Evolutionary conservation across 495 filamentous ascomycete genomes (phyloP).

Genomic region (Tuber brumale): DNA sequence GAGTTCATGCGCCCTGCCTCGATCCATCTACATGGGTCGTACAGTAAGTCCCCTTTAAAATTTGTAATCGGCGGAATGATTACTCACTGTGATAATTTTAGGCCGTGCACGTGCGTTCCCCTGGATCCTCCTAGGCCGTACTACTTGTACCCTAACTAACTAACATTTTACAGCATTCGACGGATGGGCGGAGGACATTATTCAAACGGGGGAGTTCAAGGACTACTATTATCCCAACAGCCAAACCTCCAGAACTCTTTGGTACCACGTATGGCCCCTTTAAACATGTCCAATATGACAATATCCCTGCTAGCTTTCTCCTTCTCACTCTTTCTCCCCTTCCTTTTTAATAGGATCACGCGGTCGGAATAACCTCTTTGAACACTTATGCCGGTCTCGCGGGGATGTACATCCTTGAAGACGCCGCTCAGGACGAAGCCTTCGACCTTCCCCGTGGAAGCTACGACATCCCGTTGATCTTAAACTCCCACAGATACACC

Average conservation of each 20-base stretch:
- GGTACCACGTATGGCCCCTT: constrained; percentile 49
- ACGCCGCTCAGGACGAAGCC: constrained; percentile 46
- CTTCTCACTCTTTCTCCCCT: background rate
- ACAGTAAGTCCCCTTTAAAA: constrained; percentile 38
- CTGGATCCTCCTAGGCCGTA: background rate
- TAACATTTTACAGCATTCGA: constrained; percentile 43
- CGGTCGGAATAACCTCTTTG: constrained; percentile 46
- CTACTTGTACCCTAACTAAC: constrained; percentile 6
- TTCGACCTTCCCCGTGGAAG: constrained; percentile 49
- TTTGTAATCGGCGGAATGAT: background rate
- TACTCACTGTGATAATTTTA: constrained; percentile 13
- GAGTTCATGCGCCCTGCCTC: constrained; percentile 44
- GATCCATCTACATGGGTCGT: constrained; percentile 53
- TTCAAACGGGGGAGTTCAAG: constrained; percentile 50
- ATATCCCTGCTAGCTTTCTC: background rate
- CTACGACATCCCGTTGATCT: constrained; percentile 52
- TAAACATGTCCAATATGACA: background rate
- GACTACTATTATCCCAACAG: constrained; percentile 59
- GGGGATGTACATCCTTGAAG: constrained; percentile 47
- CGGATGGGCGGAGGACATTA: constrained; percentile 55
- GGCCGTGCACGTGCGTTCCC: constrained; percentile 3
- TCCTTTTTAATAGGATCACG: constrained; percentile 45
- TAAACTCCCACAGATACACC: constrained; percentile 50
- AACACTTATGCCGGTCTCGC: constrained; percentile 54
- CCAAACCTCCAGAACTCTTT: constrained; percentile 51